Base-by-base conservation (phyloP, 2,329 filamentous ascomycete genomes). In the Lasiodiplodia hormozganensis region DNA sequence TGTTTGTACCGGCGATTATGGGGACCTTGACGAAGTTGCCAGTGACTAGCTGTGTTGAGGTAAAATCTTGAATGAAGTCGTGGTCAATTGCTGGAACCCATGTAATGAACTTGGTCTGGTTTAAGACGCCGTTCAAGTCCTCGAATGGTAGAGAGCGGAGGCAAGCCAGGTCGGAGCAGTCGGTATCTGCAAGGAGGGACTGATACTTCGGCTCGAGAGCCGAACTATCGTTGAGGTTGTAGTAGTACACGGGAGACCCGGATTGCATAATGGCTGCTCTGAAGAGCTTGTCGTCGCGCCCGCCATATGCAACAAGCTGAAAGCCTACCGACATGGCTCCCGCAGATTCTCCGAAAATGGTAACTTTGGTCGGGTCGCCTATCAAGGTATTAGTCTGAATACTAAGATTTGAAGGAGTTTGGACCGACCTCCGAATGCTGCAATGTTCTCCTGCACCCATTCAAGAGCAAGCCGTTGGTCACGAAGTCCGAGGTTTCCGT, bases 21-120 rank as follows among this genome's bases (percentile, higher is more conserved):
- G 89, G 88, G 0, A 92, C 87, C 65, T 87, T 84, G 68, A 90
- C 85, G 71, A 91, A 91, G 21, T 84, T 83, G 58, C 88, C 88
- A 4, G 82, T 75, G 1, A 80, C 77, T 6, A 92, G 79, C 71
- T 89, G 86, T 7, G 83, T 75, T 12, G 85, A 86, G 1, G 83
- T 84, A 69, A 82, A 85, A 7, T 83, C 82, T 16, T 80, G 78
- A 21, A 90, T 80, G 65, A 89, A 82, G 72, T 89, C 86, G 0
- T 85, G 84, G 71, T 90, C 88, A 38, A 88, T 74, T 10, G 82
- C 77, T 0, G 83, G 83, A 65, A 76, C 80, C 75, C 77, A 83
- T 23, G 72, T 76, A 53, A 65, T 49, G 38, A 75, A 73, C 4
- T 75, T 74, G 2, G 78, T 79, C 8, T 81, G 79, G 70, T 88